Conservation (phyloP, 208 protist species). For the Plasmodiophora brassicae region DNA sequence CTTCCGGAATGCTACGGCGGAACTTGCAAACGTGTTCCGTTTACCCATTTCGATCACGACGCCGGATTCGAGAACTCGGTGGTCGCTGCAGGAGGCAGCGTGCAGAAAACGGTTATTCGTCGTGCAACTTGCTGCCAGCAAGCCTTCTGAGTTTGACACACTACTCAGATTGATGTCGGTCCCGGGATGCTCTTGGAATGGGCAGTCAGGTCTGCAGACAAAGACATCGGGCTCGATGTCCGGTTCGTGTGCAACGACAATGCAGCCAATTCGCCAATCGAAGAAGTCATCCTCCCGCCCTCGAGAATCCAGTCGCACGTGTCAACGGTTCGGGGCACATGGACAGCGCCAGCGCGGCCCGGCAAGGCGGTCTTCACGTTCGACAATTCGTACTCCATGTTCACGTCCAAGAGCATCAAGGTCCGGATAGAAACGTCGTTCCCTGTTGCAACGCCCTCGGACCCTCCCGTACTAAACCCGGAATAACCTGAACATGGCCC, state of each 20-base stretch:
- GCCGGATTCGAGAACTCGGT: background rate
- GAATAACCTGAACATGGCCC: no score
- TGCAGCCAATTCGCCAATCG: no score
- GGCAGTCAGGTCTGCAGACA: background rate
- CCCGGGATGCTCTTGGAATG: background rate
- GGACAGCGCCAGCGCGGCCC: background rate
- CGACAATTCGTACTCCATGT: background rate
- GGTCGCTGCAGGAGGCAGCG: background rate
- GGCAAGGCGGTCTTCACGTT: background rate
- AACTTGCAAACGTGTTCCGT: background rate
- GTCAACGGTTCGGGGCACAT: background rate
- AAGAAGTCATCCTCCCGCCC: background rate
- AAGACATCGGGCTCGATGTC: background rate
- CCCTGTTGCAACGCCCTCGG: no score
- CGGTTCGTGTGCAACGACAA: background rate
- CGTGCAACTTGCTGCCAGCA: background rate
- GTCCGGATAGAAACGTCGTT: background rate
- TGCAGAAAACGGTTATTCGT: slow-evolving; percentile 9
- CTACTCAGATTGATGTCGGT: background rate
- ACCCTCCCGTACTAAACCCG: no score
- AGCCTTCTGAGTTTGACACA: background rate
- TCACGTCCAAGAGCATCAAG: background rate
- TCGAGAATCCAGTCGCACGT: background rate
- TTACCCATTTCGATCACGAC: background rate
- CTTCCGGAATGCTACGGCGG: background rate